Conservation (phyloP, 306 rosid species). For the Quercus ilex region DNA sequence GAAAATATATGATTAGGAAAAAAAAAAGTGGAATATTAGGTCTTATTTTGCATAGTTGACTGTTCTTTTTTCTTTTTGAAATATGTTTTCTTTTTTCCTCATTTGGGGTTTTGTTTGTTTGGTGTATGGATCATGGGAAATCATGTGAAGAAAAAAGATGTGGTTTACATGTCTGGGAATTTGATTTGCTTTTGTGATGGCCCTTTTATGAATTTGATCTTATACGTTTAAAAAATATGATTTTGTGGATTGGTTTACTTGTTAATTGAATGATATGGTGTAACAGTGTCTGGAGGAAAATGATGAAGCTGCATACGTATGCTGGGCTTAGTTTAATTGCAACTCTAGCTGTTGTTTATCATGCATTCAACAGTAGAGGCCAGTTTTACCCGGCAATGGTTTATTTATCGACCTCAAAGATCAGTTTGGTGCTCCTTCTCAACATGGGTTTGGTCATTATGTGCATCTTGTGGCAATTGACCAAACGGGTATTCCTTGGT, state of each 20-base stretch:
- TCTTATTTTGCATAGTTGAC: background rate
- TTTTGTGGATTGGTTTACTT: background rate
- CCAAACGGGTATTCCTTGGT: slow-evolving; percentile 79
- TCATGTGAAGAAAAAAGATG: background rate
- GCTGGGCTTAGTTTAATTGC: slow-evolving; percentile 88
- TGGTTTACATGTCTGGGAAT: background rate
- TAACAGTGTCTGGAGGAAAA: slow-evolving; percentile 32
- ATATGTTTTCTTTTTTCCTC: background rate
- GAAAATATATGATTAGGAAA: background rate
- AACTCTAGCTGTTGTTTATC: slow-evolving; percentile 77
- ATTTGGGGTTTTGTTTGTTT: background rate
- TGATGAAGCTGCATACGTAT: slow-evolving; percentile 89
- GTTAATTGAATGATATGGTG: slow-evolving; percentile 23
- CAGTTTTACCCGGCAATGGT: slow-evolving; percentile 99
- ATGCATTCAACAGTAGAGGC: slow-evolving; percentile 91
- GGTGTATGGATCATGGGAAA: background rate
- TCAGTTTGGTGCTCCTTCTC: slow-evolving; percentile 88
- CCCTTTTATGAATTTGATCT: too few relatives aligned
- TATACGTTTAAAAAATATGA: background rate
- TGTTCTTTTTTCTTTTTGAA: background rate
- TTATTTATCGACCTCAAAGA: slow-evolving; percentile 93
- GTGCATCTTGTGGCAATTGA: slow-evolving; percentile 89
- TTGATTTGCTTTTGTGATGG: background rate
- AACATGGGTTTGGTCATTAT: slow-evolving; percentile 90
- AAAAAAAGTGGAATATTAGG: background rate